Base-by-base conservation (phyloP, 1,139 yeast species). In the Zygoascus hellenicus region DNA sequence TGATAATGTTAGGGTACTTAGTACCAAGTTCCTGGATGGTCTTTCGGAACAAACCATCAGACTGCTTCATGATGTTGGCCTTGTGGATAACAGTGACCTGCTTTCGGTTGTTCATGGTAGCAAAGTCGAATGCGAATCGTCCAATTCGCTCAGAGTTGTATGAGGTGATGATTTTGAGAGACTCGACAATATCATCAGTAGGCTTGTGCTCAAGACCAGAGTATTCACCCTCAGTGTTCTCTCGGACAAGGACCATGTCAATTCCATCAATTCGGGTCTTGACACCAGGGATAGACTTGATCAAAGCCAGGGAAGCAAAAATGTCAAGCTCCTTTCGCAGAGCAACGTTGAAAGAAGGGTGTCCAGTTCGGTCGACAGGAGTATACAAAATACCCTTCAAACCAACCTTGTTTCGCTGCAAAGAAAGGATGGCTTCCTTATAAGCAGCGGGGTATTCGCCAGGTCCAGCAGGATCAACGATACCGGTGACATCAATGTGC, bases 51-150 rank as follows among this genome's bases (percentile, higher is more conserved):
- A 92, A 80, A 70, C 98, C 98, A 69, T 92, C 98, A 67, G 96
- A 96, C 66, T 89, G 81, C 76, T 92, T 92, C 98, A 92, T 92
- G 65, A 92, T 92, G 79, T 92, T 92, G 59, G 98, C 98, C 77
- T 92, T 92, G 81, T 92, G 98, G 66, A 92, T 92, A 59, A 96
- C 97, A 50, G 97, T 89, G 57, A 92, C 97, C 64, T 80, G 75
- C 71, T 84, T 81, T 75, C 97, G 85, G 76, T 85, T 80, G 78
- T 92, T 87, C 74, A 84, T 85, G 68, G 79, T 75, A 55, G 97
- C 97, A 63, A 86, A 92, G 74, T 92, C 97, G 64, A 88, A 90
- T 43, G 98, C 97, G 62, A 92, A 92, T 72, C 92, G 85, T 60
- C 96, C 97, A 61, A 92, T 86, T 75, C 98, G 83, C 78, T 92